Percentiles rank a stretch among this genome's conserved stretches.
Evolutionary conservation across 768 basidiomycete genomes (phyloP).

Genomic region (Neoboletus subvelutipes): DNA sequence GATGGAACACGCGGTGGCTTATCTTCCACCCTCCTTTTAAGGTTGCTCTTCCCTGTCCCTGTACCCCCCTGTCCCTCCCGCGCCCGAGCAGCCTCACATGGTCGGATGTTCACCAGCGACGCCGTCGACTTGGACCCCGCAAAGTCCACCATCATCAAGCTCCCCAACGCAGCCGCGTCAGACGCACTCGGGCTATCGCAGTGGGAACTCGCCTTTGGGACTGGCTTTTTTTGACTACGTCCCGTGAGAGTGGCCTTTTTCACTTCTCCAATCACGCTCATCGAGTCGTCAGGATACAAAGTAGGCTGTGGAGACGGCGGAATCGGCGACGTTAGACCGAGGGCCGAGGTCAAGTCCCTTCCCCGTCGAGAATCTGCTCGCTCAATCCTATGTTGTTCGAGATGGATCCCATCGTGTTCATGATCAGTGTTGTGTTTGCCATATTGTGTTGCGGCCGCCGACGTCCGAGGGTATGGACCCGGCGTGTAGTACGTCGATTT

Average conservation of each 20-base stretch:
- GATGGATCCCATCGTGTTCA: constrained; percentile 32
- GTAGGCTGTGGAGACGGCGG: constrained; percentile 60
- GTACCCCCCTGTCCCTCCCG: constrained; percentile 22
- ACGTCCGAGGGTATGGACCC: constrained; percentile 53
- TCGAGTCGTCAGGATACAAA: constrained; percentile 70
- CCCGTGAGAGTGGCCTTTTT: constrained; percentile 26
- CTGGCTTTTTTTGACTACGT: constrained; percentile 35
- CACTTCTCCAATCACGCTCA: constrained; percentile 53
- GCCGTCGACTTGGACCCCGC: constrained; percentile 38
- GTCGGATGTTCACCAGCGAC: constrained; percentile 32
- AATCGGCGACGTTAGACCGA: constrained; percentile 35
- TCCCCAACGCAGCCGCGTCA: constrained; percentile 54
- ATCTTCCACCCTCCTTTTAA: constrained; percentile 46
- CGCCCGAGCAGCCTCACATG: constrained; percentile 28
- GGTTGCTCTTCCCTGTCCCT: constrained; percentile 21
- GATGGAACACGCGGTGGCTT: constrained; percentile 79
- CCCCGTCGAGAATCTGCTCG: constrained; percentile 47
- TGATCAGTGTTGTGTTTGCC: constrained; percentile 36
- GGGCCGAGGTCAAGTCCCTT: constrained; percentile 39
- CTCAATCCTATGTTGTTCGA: constrained; percentile 27
- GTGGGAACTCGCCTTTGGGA: constrained; percentile 21
- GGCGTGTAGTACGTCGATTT: constrained; percentile 68
- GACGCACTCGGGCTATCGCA: constrained; percentile 22
- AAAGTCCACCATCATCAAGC: constrained; percentile 63
- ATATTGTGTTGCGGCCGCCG: constrained; percentile 40